Percentiles rank a stretch among this genome's conserved stretches.
Conservation (phyloP, 495 filamentous ascomycete genomes). For the Immersiella caudata region DNA sequence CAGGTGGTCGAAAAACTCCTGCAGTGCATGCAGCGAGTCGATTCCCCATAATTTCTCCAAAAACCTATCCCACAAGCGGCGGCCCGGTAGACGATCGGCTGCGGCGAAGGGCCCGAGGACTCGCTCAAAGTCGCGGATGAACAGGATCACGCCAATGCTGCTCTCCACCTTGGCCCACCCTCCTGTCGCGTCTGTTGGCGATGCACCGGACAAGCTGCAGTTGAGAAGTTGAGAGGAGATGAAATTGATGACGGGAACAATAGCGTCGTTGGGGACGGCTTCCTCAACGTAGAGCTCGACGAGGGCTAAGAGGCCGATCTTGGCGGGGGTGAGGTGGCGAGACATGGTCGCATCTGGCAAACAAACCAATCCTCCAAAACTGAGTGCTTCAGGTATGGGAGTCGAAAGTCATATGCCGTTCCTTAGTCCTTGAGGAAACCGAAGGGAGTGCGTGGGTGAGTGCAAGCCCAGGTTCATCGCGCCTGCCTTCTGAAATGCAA, state of each 20-base stretch:
- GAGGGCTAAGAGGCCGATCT: constrained; percentile 79
- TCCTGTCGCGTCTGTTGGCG: constrained; percentile 24
- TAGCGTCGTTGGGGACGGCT: constrained; percentile 71
- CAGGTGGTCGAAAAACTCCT: constrained; percentile 68
- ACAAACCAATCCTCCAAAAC: not conserved
- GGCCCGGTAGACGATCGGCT: constrained; percentile 71
- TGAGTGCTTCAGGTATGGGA: too few relatives aligned
- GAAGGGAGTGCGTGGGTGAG: too few relatives aligned
- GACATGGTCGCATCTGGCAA: constrained; percentile 2
- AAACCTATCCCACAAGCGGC: constrained; percentile 81
- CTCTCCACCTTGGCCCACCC: constrained; percentile 46
- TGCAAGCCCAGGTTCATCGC: too few relatives aligned
- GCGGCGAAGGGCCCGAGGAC: constrained; percentile 58
- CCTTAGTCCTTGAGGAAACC: too few relatives aligned
- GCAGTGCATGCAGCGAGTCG: constrained; percentile 75
- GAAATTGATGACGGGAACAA: constrained; percentile 85
- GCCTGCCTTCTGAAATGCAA: too few relatives aligned
- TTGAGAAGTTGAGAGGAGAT: constrained; percentile 73
- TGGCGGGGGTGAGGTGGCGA: constrained; percentile 73
- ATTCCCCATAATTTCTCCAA: constrained; percentile 83
- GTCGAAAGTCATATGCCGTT: too few relatives aligned
- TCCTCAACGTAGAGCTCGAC: constrained; percentile 78
- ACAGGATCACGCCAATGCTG: constrained; percentile 56
- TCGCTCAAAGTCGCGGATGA: constrained; percentile 68
- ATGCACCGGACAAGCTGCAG: constrained; percentile 27